Base-by-base conservation (phyloP, 148 eudicot species). In the Rhododendron molle region DNA sequence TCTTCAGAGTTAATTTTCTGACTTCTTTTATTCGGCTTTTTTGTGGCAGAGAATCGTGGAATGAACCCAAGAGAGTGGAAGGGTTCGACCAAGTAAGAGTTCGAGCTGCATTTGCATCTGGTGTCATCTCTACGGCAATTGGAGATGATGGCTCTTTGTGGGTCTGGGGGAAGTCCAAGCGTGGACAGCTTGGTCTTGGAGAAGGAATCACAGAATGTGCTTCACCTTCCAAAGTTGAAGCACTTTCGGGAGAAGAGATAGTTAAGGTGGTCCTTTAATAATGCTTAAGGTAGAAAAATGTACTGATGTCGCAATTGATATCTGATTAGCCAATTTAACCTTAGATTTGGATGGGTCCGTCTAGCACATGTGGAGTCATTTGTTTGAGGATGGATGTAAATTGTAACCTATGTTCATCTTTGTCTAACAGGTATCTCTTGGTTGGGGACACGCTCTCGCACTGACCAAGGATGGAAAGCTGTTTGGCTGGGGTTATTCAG, bases 91-190 rank as follows among this genome's bases (percentile, higher is more conserved):
- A 94, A 78, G 95, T 95, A 56, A 91, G 77, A 86, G 96, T 94
- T 43, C 89, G 28, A 87, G 91, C 93, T 86, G 96, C 98, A 83
- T 97, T 85, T 91, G 99, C 97, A 76, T 97, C 99, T 46, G 99
- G 98, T 85, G 99, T 94, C 76, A 86, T 93, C 83, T 95, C 98
- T 89, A 90, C 92, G 81, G 95, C 95, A 26, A 76, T 95, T 73
- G 95, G 93, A 85, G 95, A 91, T 86, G 99, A 95, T 85, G 99
- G 99, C 67, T 91, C 95, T 84, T 86, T 97, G 85, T 97, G 98
- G 98, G 96, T 96, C n/a, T 97, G 99, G 99, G 99, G 99, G 84
- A 93, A 92, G 87, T 97, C 99, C 12, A 97, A 94, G 88, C 96
- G 96, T 84, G 99, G 99, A 60, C 99, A 95, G 88, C 95, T 97